These are phyloP conservation scores for Colletotrichum magnum DNA, from an alignment of 2,329 filamentous ascomycete species.

Conservation along the genomic window DNA sequence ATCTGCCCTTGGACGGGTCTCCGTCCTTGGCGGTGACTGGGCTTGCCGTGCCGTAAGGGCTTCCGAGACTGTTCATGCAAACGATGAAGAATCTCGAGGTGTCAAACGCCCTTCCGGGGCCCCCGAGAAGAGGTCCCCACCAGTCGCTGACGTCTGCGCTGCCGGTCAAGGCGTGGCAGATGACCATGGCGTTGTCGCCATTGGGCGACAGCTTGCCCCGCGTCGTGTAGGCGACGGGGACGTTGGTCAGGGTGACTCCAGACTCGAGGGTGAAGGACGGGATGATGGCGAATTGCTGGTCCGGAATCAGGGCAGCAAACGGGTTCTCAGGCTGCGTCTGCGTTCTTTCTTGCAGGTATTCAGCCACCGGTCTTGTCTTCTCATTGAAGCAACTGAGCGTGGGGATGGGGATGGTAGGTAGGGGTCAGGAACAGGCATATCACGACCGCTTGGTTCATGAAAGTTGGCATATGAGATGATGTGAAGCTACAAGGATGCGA, in stretches of 20 bases:
- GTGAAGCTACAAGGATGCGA: background rate
- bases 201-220: slow-evolving; percentile 71
- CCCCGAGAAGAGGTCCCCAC: slow-evolving; percentile 88
- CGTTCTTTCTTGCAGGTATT: slow-evolving; percentile 77
- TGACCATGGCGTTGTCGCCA: slow-evolving; percentile 79
- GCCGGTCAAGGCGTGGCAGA: slow-evolving; percentile 88
- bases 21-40: slow-evolving; percentile 91
- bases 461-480: background rate
- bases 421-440: background rate
- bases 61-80: slow-evolving; percentile 88
- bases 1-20: slow-evolving; percentile 78
- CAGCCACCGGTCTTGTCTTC: slow-evolving; percentile 64
- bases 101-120: slow-evolving; percentile 84
- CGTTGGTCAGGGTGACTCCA: slow-evolving; percentile 84
- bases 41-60: slow-evolving; percentile 89
- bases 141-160: slow-evolving; percentile 89
- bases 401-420: background rate
- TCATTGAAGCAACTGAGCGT: background rate
- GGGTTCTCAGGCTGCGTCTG: slow-evolving; percentile 89
- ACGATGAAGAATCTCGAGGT: slow-evolving; percentile 87
- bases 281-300: slow-evolving; percentile 89
- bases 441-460: slow-evolving; percentile 4
- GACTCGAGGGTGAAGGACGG: slow-evolving; percentile 95
- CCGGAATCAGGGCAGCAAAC: slow-evolving; percentile 86
- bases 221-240: slow-evolving; percentile 78